Conservation (phyloP, 495 filamentous ascomycete genomes). For the Aeminium ludgeri region DNA sequence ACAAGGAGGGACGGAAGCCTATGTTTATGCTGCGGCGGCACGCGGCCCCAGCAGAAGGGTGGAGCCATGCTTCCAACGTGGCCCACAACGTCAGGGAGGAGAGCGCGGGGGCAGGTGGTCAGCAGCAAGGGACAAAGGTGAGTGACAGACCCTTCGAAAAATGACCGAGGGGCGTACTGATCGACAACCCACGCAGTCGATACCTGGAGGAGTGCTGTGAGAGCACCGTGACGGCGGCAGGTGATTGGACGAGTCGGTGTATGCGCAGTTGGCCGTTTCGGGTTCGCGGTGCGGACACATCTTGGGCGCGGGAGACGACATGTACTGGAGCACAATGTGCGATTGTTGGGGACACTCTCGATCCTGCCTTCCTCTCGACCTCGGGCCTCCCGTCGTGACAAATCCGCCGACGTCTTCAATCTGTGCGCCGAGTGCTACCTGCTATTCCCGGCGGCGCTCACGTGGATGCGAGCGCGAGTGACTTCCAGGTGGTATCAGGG, state of each 20-base stretch:
- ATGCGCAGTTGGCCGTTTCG: no score
- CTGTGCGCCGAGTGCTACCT: no score
- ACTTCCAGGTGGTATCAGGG: no score
- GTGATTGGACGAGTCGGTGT: not conserved
- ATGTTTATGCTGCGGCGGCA: conserved; percentile 94
- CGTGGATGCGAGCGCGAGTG: no score
- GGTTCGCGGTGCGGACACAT: no score
- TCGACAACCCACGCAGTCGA: not conserved
- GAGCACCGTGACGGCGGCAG: not conserved
- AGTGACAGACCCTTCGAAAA: not conserved
- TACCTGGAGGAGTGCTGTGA: conserved; percentile 14
- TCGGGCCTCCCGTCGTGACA: no score
- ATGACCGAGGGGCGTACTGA: not conserved
- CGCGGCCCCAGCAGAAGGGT: conserved; percentile 26
- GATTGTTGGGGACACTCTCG: no score
- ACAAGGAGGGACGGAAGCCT: conserved; percentile 89
- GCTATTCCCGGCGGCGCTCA: no score
- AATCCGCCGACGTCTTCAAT: no score
- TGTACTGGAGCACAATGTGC: no score
- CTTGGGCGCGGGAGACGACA: no score
- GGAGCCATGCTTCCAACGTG: conserved; percentile 5
- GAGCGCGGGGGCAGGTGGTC: not conserved
- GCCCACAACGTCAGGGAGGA: not conserved
- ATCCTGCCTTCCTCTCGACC: no score
- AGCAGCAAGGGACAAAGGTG: conserved; percentile 3